phyloP scores from a whole-genome alignment of 176 grass and related monocot species.

The Avena atlantica region DNA sequence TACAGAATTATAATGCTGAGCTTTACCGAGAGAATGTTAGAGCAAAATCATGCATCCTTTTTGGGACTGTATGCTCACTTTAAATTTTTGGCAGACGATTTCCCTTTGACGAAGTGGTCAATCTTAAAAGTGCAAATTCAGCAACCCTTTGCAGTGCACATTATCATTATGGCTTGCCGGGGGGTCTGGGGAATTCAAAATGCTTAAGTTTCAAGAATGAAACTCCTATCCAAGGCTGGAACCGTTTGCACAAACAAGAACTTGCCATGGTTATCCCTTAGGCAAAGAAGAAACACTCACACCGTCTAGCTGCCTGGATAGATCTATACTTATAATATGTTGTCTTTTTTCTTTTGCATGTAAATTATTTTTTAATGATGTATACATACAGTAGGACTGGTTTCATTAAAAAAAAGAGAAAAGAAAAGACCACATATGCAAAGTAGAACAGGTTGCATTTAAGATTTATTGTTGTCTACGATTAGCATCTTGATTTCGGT shows the following conservation, averaged over 20 bases:
- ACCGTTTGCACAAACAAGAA: background rate
- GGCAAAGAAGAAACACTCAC: background rate
- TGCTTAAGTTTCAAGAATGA: background rate
- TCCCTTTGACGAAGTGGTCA: background rate
- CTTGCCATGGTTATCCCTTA: too few relatives aligned
- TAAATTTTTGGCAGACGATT: background rate
- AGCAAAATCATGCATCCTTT: background rate
- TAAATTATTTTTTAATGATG: background rate
- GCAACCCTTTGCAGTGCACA: background rate
- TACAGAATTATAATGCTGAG: background rate
- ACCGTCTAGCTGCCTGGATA: background rate
- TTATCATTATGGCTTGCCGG: background rate
- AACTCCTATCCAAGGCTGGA: background rate
- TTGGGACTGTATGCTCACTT: background rate
- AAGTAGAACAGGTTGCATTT: conserved; percentile 19
- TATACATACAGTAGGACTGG: background rate
- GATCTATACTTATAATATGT: background rate
- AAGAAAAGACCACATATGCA: background rate
- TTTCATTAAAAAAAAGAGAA: background rate
- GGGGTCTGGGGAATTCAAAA: background rate
- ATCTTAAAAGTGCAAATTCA: background rate
- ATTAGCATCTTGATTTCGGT: too few relatives aligned
- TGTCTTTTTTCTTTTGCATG: background rate
- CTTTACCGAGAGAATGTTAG: background rate
- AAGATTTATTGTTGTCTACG: too few relatives aligned